Evolutionary conservation across 2,329 filamentous ascomycete genomes (phyloP), one percentile per base, ranked within the genome.

Genomic region (Neonectria magnoliae): DNA sequence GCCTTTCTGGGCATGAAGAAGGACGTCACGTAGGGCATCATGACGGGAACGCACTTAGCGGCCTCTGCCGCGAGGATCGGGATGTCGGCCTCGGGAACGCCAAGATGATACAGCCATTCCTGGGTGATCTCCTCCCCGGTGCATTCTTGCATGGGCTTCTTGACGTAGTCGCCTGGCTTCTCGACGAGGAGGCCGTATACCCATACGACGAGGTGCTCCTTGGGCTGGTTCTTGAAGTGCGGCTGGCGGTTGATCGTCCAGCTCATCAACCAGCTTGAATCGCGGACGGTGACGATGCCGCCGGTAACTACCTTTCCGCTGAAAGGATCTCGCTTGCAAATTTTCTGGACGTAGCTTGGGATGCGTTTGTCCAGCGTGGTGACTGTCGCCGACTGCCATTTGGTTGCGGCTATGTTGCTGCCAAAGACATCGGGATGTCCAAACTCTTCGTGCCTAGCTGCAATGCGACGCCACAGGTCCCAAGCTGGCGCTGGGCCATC

Each of bases 351-450:
- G 44, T 70, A 69, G 25, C 44, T 45, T 0, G 64, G 66, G 29
- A 70, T 70, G 14, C 66, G 66, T 36, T 71, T 71, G 42, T 77
- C 75, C 5, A 81, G 69, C 0, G 81, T 83, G 11, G 72, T 76
- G 27, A 81, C 73, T 5, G 81, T 81, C 31, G 82, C 82, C 0
- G 78, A 80, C 60, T 79, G 77, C 72, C 81, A 76, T 25, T 77
- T 78, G 7, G 78, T 80, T 45, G 61, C 57, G 10, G 58, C 25
- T 20, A 65, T 67, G 25, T 67, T 22, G 25, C 57, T 55, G 22
- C 62, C 55, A 27, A 67, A 65, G 36, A 67, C 65, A 4, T 67
- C 65, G 14, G 65, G 65, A 9, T 45, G 65, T 9, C 65, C 65
- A 50, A 67, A 65, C 9, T 47, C 55, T 1, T 47, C 31, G 41